Evolutionary conservation across 164 flowering plant species (phyloP).

Genomic region (Chimonanthus praecox): DNA sequence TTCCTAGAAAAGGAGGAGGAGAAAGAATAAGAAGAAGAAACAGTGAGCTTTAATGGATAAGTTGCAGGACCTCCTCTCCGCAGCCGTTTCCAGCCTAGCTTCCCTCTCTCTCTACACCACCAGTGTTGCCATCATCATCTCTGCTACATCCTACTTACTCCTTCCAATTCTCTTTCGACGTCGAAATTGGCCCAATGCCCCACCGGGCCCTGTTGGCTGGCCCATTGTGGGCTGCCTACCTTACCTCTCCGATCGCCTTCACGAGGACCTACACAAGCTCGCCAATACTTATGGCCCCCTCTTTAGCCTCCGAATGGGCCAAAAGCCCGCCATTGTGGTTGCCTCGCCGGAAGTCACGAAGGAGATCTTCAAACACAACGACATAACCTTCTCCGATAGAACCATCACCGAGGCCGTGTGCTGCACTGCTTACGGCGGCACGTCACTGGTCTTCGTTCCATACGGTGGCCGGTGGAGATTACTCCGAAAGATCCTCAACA

Average conservation of each 20-base stretch:
- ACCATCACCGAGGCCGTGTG: slow-evolving; percentile 34
- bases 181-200: slow-evolving; percentile 22
- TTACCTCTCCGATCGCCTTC: slow-evolving; percentile 25
- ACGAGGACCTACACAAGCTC: slow-evolving; percentile 26
- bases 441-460: slow-evolving; percentile 27
- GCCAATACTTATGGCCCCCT: slow-evolving; percentile 23
- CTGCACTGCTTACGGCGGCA: slow-evolving; percentile 22
- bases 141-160: slow-evolving; percentile 8
- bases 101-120: slow-evolving; percentile 4
- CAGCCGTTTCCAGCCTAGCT: slow-evolving; percentile 1
- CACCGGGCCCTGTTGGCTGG: slow-evolving; percentile 31
- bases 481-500: slow-evolving; percentile 26
- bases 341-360: slow-evolving; percentile 22
- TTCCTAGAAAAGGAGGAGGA: too few relatives aligned
- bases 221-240: slow-evolving; percentile 30
- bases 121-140: slow-evolving; percentile 3
- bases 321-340: slow-evolving; percentile 26
- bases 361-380: slow-evolving; percentile 28
- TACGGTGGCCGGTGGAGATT: slow-evolving; percentile 27
- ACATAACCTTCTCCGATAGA: slow-evolving; percentile 26
- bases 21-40: too few relatives aligned
- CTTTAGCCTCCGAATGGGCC: slow-evolving; percentile 31
- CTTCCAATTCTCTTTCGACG: slow-evolving; percentile 11
- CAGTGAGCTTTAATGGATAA: neutral
- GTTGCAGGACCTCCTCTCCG: neutral